Base-by-base conservation (phyloP, 805 yeast genomes). In the Torulaspora quercuum region DNA sequence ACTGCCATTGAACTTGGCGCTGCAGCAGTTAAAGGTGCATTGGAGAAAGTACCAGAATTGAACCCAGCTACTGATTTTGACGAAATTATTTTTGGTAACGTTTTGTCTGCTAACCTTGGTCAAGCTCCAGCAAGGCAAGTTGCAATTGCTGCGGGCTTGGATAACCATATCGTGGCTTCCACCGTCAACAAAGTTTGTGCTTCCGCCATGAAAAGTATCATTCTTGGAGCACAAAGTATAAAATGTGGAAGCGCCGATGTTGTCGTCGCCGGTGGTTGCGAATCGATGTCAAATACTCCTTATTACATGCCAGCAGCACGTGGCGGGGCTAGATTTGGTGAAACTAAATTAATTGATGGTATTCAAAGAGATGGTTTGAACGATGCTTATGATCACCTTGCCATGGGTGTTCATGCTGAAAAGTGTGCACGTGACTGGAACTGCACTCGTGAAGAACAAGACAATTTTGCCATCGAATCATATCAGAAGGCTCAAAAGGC, bases 111-210 rank as follows among this genome's bases (percentile, higher is more conserved):
- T 46, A 86, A 86, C 55, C 80, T 85, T 43, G 97, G 98, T 45
- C 98, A 90, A 69, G 88, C 90, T 41, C 97, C 98, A 28, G 98
- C 98, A 22, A 82, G 97, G 68, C 98, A 90, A 69, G 97, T 90
- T 39, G 96, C 95, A 10, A 57, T 90, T 49, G 82, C 80, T 56
- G 82, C 97, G 12, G 97, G 97, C 10, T 73, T 92, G 35, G 78
- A 86, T 33, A 78, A 82, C 48, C 69, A 76, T 44, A 79, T 86
- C 37, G 82, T 87, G 31, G 95, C 96, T 41, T 76, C 96, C 37
- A 83, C 97, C 25, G 75, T 90, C 50, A 92, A 92, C 76, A 90
- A 90, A 70, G 97, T 92, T 40, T 92, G 98, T 71, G 95, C 98
- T 26, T 84, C 95, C 8, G 97, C 96, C 52, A 68, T 89, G 78